Percentiles rank a stretch among this genome's conserved stretches.
These are phyloP conservation scores for Lasiodiplodia citricola DNA, from an alignment of 2,329 filamentous ascomycete genomes.

Conservation along the genomic window DNA sequence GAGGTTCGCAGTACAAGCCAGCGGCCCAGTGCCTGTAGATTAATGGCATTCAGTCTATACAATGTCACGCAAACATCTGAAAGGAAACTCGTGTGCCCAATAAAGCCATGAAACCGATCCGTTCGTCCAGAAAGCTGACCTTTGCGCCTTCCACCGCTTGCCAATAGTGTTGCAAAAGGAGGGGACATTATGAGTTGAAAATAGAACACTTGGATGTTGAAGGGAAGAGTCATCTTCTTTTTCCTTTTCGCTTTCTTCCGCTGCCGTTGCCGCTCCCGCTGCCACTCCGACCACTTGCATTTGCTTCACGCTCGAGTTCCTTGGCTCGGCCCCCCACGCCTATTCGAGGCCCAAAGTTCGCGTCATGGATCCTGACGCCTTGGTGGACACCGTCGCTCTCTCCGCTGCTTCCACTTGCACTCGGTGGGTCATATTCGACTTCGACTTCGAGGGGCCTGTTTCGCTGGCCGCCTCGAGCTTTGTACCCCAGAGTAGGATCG, in stretches of 20 bases:
- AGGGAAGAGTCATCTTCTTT: not conserved
- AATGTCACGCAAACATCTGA: not conserved
- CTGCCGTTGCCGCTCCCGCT: conserved; percentile 8
- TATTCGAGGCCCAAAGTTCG: not conserved
- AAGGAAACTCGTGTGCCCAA: not conserved
- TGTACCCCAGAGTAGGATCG: conserved; percentile 8
- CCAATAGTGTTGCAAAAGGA: not conserved
- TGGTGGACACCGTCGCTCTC: conserved; percentile 13
- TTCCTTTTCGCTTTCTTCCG: conserved; percentile 10
- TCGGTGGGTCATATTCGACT: conserved; percentile 18
- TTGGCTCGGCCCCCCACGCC: conserved; percentile 8
- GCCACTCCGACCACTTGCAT: conserved; percentile 9
- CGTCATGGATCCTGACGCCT: not conserved
- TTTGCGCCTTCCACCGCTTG: not conserved
- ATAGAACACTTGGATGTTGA: not conserved
- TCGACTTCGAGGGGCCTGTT: conserved; percentile 7
- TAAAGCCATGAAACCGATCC: not conserved
- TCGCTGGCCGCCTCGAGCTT: not conserved
- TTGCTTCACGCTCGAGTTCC: conserved; percentile 18
- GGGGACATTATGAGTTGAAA: not conserved
- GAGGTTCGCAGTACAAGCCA: too few relatives aligned
- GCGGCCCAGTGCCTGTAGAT: not conserved
- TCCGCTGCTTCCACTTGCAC: conserved; percentile 20
- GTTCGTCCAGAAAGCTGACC: not conserved
- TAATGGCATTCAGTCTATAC: not conserved